These are phyloP conservation scores for Zoysia pacifica DNA, from an alignment of 176 grass and related monocot genomes.

Conservation along the genomic window DNA sequence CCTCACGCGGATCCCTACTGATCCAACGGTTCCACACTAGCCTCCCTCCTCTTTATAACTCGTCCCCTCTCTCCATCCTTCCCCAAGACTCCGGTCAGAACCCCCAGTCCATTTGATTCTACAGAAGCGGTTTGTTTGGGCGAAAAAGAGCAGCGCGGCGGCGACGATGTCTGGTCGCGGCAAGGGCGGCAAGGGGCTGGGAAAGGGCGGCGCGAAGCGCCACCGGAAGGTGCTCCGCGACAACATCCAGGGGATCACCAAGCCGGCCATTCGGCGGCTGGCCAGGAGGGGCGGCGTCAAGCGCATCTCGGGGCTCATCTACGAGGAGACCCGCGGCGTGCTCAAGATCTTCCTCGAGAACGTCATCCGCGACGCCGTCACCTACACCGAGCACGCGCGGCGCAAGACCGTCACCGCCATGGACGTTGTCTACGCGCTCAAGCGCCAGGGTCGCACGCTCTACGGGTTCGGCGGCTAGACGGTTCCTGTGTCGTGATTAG, in stretches of 20 bases:
- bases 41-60: background rate
- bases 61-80: background rate
- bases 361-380: constrained; percentile 93
- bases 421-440: constrained; percentile 93
- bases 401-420: constrained; percentile 98
- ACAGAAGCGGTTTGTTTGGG: background rate
- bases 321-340: constrained; percentile 92
- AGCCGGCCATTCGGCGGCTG: constrained; percentile 85
- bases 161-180: constrained; percentile 77
- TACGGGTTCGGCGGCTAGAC: constrained; percentile 86
- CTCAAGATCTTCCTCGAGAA: constrained; percentile 99
- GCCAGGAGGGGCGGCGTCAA: constrained; percentile 83
- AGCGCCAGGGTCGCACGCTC: constrained; percentile 88
- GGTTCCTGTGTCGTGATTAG: background rate
- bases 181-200: constrained; percentile 88
- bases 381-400: constrained; percentile 91
- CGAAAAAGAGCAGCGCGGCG: background rate
- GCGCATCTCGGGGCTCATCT: constrained; percentile 93
- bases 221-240: constrained; percentile 89
- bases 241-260: constrained; percentile 96
- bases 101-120: background rate
- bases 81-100: background rate
- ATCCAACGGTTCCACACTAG: background rate
- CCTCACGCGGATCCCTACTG: background rate
- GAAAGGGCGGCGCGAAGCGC: constrained; percentile 92